Evolutionary conservation across 139 green algal genomes (phyloP), one percentile per base, ranked within the genome.

Genomic region (Chlamydomonas sphaeroides): DNA sequence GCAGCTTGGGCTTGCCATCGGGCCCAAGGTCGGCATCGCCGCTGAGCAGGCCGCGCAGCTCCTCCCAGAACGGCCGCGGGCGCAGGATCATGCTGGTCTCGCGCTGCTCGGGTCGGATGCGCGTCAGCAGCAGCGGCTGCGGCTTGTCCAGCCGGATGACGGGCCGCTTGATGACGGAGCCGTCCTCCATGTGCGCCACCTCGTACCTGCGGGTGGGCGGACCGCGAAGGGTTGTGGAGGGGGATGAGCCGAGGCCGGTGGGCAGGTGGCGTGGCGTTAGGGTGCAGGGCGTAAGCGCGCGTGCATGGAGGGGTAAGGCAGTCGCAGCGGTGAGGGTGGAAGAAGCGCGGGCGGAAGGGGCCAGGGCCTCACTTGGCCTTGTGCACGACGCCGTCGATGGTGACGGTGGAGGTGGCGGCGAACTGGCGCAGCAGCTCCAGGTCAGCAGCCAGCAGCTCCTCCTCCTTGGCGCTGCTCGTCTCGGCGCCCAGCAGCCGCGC

Each of bases 81-180:
- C 91, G 90, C 61, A 98, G 86, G 56, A 98, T 87, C 91, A 98
- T 96, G 85, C 73, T 91, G 30, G 91, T 96, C 68, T 90, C 81
- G 2, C 48, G 79, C 23, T 84, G 68, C 30, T 62, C 42, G 0
- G 95, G 93, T 39, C 94, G 78, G 49, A 98, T 95, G 69, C 94
- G 89, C 1, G 94, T 97, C 42, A 97, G 86, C 18, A 96, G 84
- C 25, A 92, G 15, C 11, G 75, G 75, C 23, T 72, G 83, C 67
- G 84, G 25, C 26, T 88, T 62, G 3, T 85, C 83, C 65, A 95
- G 42, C 23, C 92, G 88, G 26, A 97, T 84, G 0, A 96, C 91
- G 5, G 94, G 92, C 42, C 93, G 87, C 65, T 61, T 70, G 0
- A 89, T 65, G 21, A 7, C 69, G 41, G 17, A 84, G 77, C 71